Evolutionary conservation across 805 yeast genomes (phyloP), one percentile per base, ranked within the genome.

Genomic region (Candida montana): DNA sequence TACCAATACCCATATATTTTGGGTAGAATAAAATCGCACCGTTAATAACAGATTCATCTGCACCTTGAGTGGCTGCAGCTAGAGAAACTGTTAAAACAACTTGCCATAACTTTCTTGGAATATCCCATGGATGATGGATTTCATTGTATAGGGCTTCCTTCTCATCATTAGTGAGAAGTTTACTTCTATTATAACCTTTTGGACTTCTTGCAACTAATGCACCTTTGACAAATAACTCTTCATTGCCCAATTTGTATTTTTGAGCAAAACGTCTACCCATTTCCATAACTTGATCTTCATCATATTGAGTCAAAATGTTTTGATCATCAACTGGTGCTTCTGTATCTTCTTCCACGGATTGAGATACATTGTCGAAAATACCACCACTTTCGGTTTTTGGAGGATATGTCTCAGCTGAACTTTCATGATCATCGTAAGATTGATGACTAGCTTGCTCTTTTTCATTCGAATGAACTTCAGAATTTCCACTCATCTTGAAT

Each of bases 21-120:
- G 85, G 84, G 57, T 78, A 82, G 55, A 75, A 77, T 39, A 82
- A 60, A 40, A 74, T 68, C 7, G 89, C 89, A 49, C 90, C 90
- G 52, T 81, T 81, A 45, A 82, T 75, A 18, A 83, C 87, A 5
- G 85, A 68, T 59, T 83, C 87, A 62, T 83, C 89, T 81, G 83
- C 81, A 59, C 90, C 89, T 59, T 81, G 88, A 31, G 81, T 83
- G 17, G 84, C 84, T 17, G 89, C 90, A 39, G 85, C 83, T 75
- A 81, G 71, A 2, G 88, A 81, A n/a, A 83, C 79, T 49, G 80
- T 72, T 12, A 79, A 70, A 41, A 82, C 76, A 42, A 81, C 75
- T 45, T 67, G 75, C 46, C 74, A 58, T 51, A 82, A 64, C 44
- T 70, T 75, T 9, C 53, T 48, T 18, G 65, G 65, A 45, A 64